Evolutionary conservation across 202 grass and related monocot species (phyloP), one percentile per base, ranked within the genome.

Genomic region (Bolboschoenoplectus hybrid): DNA sequence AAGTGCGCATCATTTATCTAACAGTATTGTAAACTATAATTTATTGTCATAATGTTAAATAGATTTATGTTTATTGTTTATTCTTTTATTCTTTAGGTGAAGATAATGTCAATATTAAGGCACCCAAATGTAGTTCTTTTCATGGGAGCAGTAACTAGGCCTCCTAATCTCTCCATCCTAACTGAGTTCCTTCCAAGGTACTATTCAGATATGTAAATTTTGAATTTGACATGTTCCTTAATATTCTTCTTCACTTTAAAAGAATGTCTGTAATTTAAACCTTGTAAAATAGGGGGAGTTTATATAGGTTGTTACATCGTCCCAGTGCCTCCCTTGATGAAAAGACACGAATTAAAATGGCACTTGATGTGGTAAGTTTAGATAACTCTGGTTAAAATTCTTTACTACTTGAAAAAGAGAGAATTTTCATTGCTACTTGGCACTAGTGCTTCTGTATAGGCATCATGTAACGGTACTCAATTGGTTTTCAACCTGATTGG

Each of bases 121-220:
- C 97, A 99, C 55, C 97, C 93, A 32, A 99, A 97, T 93, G 86
- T 99, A 19, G 97, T 99, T 94, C 93, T 99, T 83, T 99, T 97
- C 88, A 91, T 99, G 93, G 97, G 97, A 89, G 91, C 93, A 80
- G 97, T 99, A 85, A 93, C 93, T 65, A 94, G 93, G n/a, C 87
- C 97, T 70, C 93, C 97, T 90, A 97, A 99, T 90, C 94, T 99
- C 46, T 99, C 97, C 87, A 99, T 99, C 89, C 86, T 99, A 74
- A 97, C 92, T 3, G 97, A 99, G 73, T 99, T 91, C 84, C 93
- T 97, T 85, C 97, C 97, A 63, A 94, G 97, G 97, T 99, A 40
- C 88, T 81, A 71, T 89, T 49, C 76, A 81, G 41, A 3, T 81
- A 60, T 58, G 9, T 85, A 61, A 57, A 77, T 90, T 82, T 56